Percentiles rank a stretch among this genome's conserved stretches.
These are phyloP conservation scores for Citropsis articulata DNA, from an alignment of 345 rosid genomes.

Conservation along the genomic window DNA sequence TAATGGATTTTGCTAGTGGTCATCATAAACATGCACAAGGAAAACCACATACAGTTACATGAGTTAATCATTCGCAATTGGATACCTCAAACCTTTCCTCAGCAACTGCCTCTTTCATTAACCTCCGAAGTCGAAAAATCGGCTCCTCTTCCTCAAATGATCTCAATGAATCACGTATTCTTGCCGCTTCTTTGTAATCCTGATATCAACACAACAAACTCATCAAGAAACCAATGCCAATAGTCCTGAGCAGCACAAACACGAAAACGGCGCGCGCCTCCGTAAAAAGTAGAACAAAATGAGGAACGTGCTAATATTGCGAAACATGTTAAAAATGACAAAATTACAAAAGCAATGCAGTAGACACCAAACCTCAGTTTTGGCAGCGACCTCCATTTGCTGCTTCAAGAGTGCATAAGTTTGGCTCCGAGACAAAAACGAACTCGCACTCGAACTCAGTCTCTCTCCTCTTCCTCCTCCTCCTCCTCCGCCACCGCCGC, in stretches of 20 bases:
- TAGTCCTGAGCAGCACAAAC: too few relatives aligned
- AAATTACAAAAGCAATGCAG: not conserved
- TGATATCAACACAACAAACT: constrained; percentile 13
- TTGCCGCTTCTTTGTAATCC: constrained; percentile 74
- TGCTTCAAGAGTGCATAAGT: constrained; percentile 65
- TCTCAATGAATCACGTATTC: constrained; percentile 59
- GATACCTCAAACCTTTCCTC: constrained; percentile 66
- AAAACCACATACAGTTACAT: not conserved
- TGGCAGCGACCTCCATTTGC: constrained; percentile 68
- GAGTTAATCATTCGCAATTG: not conserved
- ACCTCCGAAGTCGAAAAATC: constrained; percentile 44
- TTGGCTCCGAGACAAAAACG: constrained; percentile 45
- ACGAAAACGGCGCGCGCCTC: not conserved
- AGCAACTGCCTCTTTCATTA: constrained; percentile 49
- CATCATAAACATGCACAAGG: not conserved
- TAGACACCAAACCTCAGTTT: constrained; percentile 40
- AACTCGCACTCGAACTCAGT: constrained; percentile 27
- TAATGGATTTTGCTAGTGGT: not conserved
- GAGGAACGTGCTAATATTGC: too few relatives aligned
- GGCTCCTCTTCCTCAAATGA: constrained; percentile 71
- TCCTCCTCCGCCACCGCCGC: not conserved
- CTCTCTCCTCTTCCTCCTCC: constrained; percentile 26
- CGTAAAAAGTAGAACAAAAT: not conserved
- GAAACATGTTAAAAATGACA: not conserved
- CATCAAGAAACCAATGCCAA: not conserved